phyloP scores from a whole-genome alignment of 441 rosid genomes.

The Aleurites moluccanus region DNA sequence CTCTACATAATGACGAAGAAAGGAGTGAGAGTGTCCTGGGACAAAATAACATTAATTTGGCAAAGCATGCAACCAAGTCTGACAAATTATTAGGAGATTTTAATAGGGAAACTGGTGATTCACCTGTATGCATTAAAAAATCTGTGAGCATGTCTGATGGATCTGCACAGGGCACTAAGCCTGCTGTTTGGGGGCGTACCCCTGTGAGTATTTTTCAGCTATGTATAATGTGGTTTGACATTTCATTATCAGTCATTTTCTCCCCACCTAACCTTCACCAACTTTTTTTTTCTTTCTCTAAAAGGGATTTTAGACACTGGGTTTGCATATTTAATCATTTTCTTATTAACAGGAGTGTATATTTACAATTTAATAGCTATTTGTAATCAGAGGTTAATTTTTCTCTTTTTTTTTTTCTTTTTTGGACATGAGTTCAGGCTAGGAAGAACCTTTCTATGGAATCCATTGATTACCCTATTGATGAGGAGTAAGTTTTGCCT shows the following conservation, averaged over 20 bases:
- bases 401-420: constrained; percentile 1
- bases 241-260: constrained; percentile 21
- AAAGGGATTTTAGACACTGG: not conserved
- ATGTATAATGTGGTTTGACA: constrained; percentile 14
- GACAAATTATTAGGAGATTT: constrained; percentile 31
- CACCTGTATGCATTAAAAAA: constrained; percentile 33
- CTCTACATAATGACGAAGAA: constrained; percentile 29
- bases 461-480: constrained; percentile 52
- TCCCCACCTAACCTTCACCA: not conserved
- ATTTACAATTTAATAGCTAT: not conserved
- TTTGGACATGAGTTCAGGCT: constrained; percentile 48
- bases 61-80: constrained; percentile 28
- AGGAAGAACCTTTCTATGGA: constrained; percentile 86
- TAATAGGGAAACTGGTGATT: constrained; percentile 29
- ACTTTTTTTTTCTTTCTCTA: constrained; percentile 13
- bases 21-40: constrained; percentile 32
- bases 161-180: constrained; percentile 19
- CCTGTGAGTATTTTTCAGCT: constrained; percentile 56
- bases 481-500: constrained; percentile 70
- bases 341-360: not conserved
- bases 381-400: not conserved
- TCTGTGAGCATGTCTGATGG: constrained; percentile 42
- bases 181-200: constrained; percentile 59
- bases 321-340: constrained; percentile 10
- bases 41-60: constrained; percentile 30